Base-by-base conservation (phyloP, 116 monocot genomes). In the Phalaenopsis hybrid region DNA sequence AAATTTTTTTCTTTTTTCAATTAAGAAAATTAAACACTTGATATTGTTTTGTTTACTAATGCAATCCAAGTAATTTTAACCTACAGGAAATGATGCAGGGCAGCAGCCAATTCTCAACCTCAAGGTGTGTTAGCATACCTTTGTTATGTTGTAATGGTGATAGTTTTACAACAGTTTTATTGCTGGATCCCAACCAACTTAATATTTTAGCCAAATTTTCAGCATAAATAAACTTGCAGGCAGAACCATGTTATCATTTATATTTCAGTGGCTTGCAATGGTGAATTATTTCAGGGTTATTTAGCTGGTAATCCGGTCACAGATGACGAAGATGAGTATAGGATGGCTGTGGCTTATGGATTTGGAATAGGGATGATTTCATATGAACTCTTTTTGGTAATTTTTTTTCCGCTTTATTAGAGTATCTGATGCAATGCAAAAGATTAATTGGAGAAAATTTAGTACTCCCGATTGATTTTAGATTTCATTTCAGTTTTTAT, bases 271-370 rank as follows among this genome's bases (percentile, higher is more conserved):
- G 45, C n/a, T 46, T 75, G 45, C 6, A 45, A 46, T 75, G 75
- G 31, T 72, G 16, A 72, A 72, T 72, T 72, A 44, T 75, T 46
- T 75, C 75, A 75, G 75, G 75, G 75, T 46, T 75, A 75, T 75
- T 18, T 75, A 75, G 18, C 33, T 46, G 75, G 75, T 17, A 75
- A 75, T 18, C 75, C 75, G 0, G 75, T 75, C 45, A 75, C 44
- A 8, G 45, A 75, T 46, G 44, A 45, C 6, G 75, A 75, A 44
- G 45, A 44, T 20, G 75, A 75, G 43, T 44, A 44, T 10, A 44
- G 45, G 18, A 20, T 18, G 9, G 8, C 18, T 18, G 75, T 46
- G 4, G 20, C 45, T 45, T 46, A 75, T 75, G 75, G 45, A 44
- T 46, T 44, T 75, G 45, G n/a, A 45, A 18, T 45, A 41, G 75